phyloP scores from a whole-genome alignment of 768 basidiomycete genomes.

The Tylopilus sp. region DNA sequence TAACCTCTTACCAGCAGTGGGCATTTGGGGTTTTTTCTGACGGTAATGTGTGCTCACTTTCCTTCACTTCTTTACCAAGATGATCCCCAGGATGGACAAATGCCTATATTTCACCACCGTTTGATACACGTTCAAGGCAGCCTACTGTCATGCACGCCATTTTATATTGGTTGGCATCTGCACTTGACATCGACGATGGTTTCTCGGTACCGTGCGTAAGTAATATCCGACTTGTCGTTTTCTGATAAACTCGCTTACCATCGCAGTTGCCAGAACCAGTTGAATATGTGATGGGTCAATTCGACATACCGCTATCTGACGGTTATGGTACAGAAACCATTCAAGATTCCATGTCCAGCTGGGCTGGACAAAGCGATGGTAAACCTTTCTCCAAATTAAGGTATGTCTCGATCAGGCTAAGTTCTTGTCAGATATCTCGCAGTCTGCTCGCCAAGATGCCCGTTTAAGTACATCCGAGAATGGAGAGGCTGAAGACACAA shows the following conservation, averaged over 20 bases:
- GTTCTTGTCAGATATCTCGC: conserved; percentile 18
- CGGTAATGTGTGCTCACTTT: conserved; percentile 32
- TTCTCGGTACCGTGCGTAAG: conserved; percentile 27
- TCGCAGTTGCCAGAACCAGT: conserved; percentile 31
- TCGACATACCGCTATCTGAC: conserved; percentile 23
- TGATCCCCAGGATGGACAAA: conserved; percentile 46
- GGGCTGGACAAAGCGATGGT: conserved; percentile 31
- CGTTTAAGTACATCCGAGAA: conserved; percentile 21
- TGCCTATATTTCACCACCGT: conserved; percentile 48
- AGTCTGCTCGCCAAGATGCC: conserved; percentile 18
- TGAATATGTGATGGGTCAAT: conserved; percentile 29
- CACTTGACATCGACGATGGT: conserved; percentile 34
- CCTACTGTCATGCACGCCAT: conserved; percentile 52
- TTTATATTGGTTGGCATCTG: conserved; percentile 56
- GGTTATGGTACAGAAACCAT: conserved; percentile 12
- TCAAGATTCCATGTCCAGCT: conserved; percentile 30
- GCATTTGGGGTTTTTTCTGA: conserved; percentile 58
- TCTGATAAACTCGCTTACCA: not conserved
- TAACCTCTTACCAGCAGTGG: conserved; percentile 62
- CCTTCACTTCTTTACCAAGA: not conserved
- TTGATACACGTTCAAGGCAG: conserved; percentile 36
- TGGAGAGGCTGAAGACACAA: conserved; percentile 9
- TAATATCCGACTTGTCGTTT: not conserved
- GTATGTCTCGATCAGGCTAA: not conserved
- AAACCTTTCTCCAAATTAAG: not conserved